Evolutionary conservation across 495 filamentous ascomycete genomes (phyloP).

Genomic region (Monascus purpureus): DNA sequence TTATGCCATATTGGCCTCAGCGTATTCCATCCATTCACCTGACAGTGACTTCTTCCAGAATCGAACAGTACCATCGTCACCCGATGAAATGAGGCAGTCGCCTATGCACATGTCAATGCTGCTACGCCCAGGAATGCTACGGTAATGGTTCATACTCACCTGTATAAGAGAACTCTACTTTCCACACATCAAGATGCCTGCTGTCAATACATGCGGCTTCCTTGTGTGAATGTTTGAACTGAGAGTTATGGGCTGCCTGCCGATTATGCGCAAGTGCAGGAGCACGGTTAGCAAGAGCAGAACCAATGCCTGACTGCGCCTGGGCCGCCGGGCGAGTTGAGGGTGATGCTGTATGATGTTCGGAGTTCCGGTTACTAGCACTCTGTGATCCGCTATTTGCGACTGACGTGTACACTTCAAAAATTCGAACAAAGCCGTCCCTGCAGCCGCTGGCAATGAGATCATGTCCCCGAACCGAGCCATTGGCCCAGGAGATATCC

Average conservation of each 20-base stretch:
- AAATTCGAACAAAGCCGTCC: conserved; percentile 78
- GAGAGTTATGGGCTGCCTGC: conserved; percentile 17
- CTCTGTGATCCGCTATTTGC: conserved; percentile 15
- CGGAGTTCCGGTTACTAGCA: conserved; percentile 16
- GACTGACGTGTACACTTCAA: conserved; percentile 50
- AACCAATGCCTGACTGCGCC: conserved; percentile 36
- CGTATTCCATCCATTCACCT: conserved; percentile 38
- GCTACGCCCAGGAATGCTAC: not conserved
- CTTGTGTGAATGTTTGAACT: conserved; percentile 32
- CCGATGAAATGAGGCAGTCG: conserved; percentile 34
- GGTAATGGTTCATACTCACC: conserved; percentile 15
- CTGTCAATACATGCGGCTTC: conserved; percentile 34
- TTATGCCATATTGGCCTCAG: conserved; percentile 30
- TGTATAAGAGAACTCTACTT: conserved; percentile 34
- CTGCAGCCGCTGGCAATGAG: conserved; percentile 84
- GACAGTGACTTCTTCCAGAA: conserved; percentile 37
- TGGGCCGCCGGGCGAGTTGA: conserved; percentile 25
- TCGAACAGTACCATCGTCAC: conserved; percentile 34
- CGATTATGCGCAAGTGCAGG: conserved; percentile 19
- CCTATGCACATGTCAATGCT: conserved; percentile 14
- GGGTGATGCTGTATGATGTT: conserved; percentile 19
- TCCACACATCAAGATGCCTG: conserved; percentile 36
- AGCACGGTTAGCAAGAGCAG: conserved; percentile 31
- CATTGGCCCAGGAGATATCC: conserved; percentile 85
- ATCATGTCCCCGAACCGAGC: conserved; percentile 75